Conservation (phyloP, 164 flowering plant species). For the Magnolia changhungtana region DNA sequence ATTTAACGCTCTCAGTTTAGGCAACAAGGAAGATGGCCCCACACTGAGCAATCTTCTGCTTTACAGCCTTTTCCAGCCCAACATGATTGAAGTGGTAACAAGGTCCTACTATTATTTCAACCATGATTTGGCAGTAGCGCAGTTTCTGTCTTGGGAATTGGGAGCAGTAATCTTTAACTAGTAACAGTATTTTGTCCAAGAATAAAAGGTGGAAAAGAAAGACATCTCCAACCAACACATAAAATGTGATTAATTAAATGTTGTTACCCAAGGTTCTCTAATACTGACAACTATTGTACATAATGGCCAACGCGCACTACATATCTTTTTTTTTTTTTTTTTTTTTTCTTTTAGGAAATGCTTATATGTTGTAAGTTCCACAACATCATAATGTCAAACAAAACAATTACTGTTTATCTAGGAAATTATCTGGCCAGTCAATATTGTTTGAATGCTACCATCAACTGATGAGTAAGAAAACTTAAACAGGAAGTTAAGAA, state of each 20-base stretch:
- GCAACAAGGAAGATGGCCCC: background rate
- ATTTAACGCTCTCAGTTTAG: no score
- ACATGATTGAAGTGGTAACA: background rate
- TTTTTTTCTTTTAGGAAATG: background rate
- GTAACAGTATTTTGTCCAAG: background rate
- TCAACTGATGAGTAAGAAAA: no score
- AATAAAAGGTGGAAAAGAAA: background rate
- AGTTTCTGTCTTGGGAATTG: background rate
- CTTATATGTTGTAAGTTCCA: background rate
- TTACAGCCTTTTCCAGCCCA: background rate
- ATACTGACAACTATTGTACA: background rate
- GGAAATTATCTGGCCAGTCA: background rate
- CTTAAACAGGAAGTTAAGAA: background rate
- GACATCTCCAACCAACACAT: background rate
- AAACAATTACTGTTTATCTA: constrained; percentile 78
- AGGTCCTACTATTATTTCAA: background rate
- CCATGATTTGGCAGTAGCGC: background rate
- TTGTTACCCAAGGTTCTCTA: background rate
- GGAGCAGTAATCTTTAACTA: background rate
- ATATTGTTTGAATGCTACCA: background rate
- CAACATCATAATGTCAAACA: background rate
- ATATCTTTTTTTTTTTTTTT: background rate
- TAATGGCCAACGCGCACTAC: background rate
- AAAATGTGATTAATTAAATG: background rate
- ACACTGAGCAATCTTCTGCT: background rate